A percentile compares a stretch with the other conserved stretches of the same genome.
Conservation (phyloP, 331 rosid species). For the Rosa hybrid region DNA sequence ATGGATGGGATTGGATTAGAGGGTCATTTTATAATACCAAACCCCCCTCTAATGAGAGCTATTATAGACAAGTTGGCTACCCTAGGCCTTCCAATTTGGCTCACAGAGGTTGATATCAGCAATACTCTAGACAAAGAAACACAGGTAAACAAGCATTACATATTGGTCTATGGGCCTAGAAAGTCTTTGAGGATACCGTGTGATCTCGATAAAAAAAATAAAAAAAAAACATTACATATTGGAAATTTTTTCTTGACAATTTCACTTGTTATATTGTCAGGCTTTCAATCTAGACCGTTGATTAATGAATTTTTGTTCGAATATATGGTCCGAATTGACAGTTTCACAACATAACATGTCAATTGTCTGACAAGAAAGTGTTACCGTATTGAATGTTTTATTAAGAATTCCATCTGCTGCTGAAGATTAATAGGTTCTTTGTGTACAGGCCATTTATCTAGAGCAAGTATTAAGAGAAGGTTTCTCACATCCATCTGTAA, state of each 20-base stretch:
- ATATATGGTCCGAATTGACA: background rate
- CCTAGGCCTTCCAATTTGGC: slow-evolving; percentile 82
- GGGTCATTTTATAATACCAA: slow-evolving; percentile 73
- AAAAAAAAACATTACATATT: background rate
- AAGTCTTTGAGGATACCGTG: too few relatives aligned
- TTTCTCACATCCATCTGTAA: slow-evolving; percentile 76
- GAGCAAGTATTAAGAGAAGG: slow-evolving; percentile 87
- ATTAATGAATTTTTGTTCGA: too few relatives aligned
- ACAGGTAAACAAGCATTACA: slow-evolving; percentile 46
- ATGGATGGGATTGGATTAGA: slow-evolving; percentile 95
- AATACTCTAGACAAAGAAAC: slow-evolving; percentile 46
- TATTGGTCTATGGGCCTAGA: too few relatives aligned
- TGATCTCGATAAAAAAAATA: too few relatives aligned
- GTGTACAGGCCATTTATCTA: slow-evolving; percentile 56
- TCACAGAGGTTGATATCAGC: slow-evolving; percentile 90
- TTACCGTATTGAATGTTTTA: too few relatives aligned
- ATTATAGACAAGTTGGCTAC: slow-evolving; percentile 85
- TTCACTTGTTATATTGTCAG: background rate
- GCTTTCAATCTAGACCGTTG: background rate
- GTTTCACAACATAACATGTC: background rate
- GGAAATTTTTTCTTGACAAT: background rate
- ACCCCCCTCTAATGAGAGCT: slow-evolving; percentile 80
- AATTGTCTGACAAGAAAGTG: background rate
- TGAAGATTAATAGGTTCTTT: background rate
- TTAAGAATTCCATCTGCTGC: background rate